phyloP scores from a whole-genome alignment of 352 stramenopile species.

The Phytophthora hybrid region DNA sequence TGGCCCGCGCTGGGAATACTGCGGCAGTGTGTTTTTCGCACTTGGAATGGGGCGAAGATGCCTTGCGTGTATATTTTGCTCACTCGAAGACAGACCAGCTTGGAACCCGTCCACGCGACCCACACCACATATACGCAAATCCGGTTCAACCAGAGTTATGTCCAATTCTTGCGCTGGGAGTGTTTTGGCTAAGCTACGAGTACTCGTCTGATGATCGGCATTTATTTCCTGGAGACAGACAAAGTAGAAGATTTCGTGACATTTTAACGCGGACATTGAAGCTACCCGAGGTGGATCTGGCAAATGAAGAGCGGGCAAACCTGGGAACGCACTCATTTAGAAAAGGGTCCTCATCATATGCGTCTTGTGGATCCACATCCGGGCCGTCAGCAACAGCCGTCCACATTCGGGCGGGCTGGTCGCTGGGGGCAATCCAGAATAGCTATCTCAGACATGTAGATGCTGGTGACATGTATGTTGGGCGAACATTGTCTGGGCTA shows the following conservation, averaged over 20 bases:
- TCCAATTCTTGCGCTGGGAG: conserved; percentile 37
- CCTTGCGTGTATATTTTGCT: conserved; percentile 43
- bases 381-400: not conserved
- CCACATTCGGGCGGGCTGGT: not conserved
- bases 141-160: conserved; percentile 37
- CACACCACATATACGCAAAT: conserved; percentile 45
- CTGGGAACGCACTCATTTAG: too few relatives aligned
- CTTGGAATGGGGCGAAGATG: conserved; percentile 40
- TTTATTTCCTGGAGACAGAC: not conserved
- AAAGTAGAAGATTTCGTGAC: not conserved
- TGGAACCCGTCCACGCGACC: conserved; percentile 24
- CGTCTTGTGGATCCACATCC: too few relatives aligned
- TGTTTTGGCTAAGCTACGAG: not conserved
- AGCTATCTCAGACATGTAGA: not conserved
- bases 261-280: not conserved
- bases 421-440: not conserved
- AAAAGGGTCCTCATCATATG: too few relatives aligned
- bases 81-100: conserved; percentile 50
- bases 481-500: not conserved
- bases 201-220: not conserved
- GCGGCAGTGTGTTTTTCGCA: conserved; percentile 27
- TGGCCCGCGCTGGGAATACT: conserved; percentile 28
- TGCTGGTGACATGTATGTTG: not conserved
- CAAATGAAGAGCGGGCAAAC: too few relatives aligned
- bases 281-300: too few relatives aligned